A percentile compares a stretch with the other conserved stretches of the same genome.
Conservation (phyloP, 345 rosid genomes). For the Sisymbrium irio region DNA sequence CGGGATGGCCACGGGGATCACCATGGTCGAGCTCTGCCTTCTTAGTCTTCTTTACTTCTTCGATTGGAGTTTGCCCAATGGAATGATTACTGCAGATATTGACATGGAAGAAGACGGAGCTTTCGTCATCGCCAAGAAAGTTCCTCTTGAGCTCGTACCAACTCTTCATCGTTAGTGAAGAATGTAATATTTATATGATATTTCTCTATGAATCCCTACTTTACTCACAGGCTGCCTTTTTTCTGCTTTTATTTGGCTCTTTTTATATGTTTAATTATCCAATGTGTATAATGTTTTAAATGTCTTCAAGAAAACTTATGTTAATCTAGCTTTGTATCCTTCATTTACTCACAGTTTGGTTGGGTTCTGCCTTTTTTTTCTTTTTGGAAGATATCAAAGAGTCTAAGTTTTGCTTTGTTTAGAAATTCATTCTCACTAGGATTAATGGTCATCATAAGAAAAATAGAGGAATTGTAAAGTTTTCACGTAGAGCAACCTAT, state of each 20-base stretch:
- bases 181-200: no score
- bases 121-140: conserved; percentile 27
- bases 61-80: conserved; percentile 26
- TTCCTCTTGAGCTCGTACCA: conserved; percentile 14
- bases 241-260: no score
- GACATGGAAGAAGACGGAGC: conserved; percentile 30
- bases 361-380: no score
- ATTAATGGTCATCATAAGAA: neutral
- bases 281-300: no score
- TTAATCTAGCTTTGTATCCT: no score
- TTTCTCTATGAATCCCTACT: neutral
- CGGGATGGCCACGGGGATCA: conserved; percentile 31
- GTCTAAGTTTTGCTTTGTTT: no score
- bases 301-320: no score
- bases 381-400: no score
- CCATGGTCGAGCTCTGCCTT: conserved; percentile 31
- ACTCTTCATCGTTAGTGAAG: conserved; percentile 25
- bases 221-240: neutral
- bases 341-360: no score
- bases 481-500: neutral
- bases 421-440: neutral
- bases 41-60: conserved; percentile 36
- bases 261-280: no score
- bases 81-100: conserved; percentile 17
- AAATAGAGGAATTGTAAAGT: neutral